A percentile compares a stretch with the other conserved stretches of the same genome.
phyloP scores from a whole-genome alignment of 805 yeast species.

The Wickerhamomyces alni region DNA sequence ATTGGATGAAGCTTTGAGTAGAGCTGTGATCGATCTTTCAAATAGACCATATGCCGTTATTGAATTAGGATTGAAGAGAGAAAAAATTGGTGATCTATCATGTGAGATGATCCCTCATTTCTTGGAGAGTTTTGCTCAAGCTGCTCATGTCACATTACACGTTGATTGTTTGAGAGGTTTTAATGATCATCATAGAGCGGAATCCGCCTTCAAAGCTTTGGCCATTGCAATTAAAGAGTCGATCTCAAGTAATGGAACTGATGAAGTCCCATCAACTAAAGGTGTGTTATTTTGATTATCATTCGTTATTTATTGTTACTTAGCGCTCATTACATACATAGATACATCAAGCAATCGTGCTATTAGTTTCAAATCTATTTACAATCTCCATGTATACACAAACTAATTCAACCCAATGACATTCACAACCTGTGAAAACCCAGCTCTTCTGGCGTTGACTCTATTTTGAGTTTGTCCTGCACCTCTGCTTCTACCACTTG shows the following conservation, averaged over 20 bases:
- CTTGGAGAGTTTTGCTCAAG: slow-evolving; percentile 87
- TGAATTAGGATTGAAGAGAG: slow-evolving; percentile 86
- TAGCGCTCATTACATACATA: no score
- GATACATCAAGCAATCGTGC: background rate
- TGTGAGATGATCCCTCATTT: slow-evolving; percentile 99
- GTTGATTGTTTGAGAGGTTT: slow-evolving; percentile 91
- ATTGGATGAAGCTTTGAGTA: slow-evolving; percentile 87
- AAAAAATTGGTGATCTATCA: slow-evolving; percentile 85
- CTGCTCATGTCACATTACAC: slow-evolving; percentile 86
- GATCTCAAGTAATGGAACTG: slow-evolving; percentile 69
- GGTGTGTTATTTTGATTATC: slow-evolving; percentile 67
- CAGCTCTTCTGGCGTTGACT: background rate
- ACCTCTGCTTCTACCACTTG: background rate
- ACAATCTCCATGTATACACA: background rate
- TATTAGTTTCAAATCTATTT: background rate
- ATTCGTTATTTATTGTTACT: background rate
- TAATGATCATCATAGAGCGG: slow-evolving; percentile 96
- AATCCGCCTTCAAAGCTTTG: slow-evolving; percentile 92
- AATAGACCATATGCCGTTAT: slow-evolving; percentile 90
- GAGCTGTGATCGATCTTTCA: slow-evolving; percentile 95
- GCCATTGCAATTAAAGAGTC: slow-evolving; percentile 92
- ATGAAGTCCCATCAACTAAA: slow-evolving; percentile 94
- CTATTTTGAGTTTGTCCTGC: background rate
- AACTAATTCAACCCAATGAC: no score
- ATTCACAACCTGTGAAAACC: background rate